Evolutionary conservation across 768 basidiomycete genomes (phyloP).

Genomic region (Russula ochroleuca): DNA sequence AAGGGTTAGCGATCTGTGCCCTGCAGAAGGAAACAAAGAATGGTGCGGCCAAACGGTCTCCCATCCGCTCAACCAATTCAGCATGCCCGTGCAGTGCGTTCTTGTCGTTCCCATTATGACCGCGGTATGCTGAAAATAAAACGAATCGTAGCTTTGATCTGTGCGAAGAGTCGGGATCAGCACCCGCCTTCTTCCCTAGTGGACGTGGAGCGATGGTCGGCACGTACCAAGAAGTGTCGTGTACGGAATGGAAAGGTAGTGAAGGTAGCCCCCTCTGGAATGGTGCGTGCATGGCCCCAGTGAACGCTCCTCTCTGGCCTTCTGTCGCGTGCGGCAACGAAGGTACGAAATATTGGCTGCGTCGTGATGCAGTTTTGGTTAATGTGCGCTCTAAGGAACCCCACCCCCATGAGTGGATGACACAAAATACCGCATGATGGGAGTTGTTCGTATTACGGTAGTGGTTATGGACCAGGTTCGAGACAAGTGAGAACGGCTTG

Average conservation of each 20-base stretch:
- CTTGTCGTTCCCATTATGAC: neutral
- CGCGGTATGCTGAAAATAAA: neutral
- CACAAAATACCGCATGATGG: neutral
- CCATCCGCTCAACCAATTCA: constrained; percentile 37
- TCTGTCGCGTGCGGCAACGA: constrained; percentile 49
- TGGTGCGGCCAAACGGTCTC: constrained; percentile 52
- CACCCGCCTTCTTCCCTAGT: constrained; percentile 47
- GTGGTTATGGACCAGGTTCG: neutral
- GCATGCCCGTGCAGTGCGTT: constrained; percentile 48
- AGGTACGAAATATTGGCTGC: constrained; percentile 35
- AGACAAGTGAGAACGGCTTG: neutral
- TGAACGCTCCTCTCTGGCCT: constrained; percentile 50
- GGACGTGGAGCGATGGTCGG: constrained; percentile 52
- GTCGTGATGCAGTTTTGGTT: neutral
- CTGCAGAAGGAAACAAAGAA: constrained; percentile 41
- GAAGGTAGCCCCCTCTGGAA: constrained; percentile 45
- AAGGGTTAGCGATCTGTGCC: constrained; percentile 46
- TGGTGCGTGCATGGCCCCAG: constrained; percentile 50
- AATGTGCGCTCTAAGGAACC: neutral
- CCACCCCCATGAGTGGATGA: constrained; percentile 5
- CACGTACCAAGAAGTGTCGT: constrained; percentile 51
- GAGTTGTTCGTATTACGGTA: neutral
- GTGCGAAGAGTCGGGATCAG: constrained; percentile 54
- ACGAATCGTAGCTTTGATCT: constrained; percentile 50
- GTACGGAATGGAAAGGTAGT: constrained; percentile 52